Percentiles rank a stretch among this genome's conserved stretches.
Conservation (phyloP, 441 rosid genomes). For the Gossypium schwendimanii region DNA sequence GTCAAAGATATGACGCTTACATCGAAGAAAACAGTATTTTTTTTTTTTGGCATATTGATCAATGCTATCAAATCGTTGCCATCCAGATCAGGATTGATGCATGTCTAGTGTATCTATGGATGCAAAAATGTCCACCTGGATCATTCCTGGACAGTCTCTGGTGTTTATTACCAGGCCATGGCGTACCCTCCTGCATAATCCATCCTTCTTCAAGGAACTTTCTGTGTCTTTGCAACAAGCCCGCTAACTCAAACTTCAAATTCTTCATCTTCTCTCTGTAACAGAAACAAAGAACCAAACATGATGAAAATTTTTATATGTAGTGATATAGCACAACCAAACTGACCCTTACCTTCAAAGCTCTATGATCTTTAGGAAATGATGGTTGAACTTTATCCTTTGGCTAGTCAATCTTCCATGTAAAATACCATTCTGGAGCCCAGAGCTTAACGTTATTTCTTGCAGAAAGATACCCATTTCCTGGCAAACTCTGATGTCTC, state of each 20-base stretch:
- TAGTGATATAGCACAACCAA: constrained; percentile 3
- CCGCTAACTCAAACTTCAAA: constrained; percentile 80
- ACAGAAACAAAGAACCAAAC: constrained; percentile 9
- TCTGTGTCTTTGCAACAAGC: constrained; percentile 86
- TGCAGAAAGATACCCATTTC: constrained; percentile 91
- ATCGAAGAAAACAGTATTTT: constrained; percentile 93
- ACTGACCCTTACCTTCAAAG: constrained; percentile 64
- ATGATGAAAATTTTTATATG: constrained; percentile 1
- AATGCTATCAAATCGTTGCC: constrained; percentile 85
- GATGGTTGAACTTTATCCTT: constrained; percentile 93
- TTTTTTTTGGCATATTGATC: constrained; percentile 79
- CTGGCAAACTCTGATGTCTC: constrained; percentile 95
- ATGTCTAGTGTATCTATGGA: neutral
- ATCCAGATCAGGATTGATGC: neutral
- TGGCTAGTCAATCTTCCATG: constrained; percentile 81
- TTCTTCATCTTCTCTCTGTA: constrained; percentile 95
- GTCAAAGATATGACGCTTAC: too few relatives aligned
- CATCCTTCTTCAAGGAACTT: constrained; percentile 94
- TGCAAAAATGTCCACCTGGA: constrained; percentile 48
- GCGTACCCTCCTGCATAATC: constrained; percentile 99
- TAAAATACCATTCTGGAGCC: constrained; percentile 91
- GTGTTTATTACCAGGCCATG: constrained; percentile 97
- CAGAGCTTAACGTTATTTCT: constrained; percentile 83
- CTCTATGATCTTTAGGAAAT: constrained; percentile 96
- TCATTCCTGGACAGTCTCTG: constrained; percentile 99